Percentiles rank a stretch among this genome's conserved stretches.
Evolutionary conservation across 495 filamentous ascomycete genomes (phyloP).

Genomic region (Pseudoneurospora amorphoporcata): DNA sequence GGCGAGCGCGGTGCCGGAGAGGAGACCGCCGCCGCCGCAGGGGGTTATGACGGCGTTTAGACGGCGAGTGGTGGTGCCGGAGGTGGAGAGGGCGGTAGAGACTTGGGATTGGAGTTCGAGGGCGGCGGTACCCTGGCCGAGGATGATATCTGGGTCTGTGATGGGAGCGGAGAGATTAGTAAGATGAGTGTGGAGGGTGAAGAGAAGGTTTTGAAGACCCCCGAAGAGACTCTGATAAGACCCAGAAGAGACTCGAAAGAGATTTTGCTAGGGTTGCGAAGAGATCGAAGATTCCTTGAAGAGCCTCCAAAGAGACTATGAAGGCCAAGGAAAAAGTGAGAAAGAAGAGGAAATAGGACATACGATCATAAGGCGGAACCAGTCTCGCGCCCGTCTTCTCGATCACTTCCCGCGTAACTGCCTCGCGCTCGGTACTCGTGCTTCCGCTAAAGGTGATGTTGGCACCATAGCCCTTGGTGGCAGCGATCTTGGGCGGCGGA

Average conservation of each 20-base stretch:
- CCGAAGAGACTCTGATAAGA: neutral
- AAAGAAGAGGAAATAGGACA: neutral
- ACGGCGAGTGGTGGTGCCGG: slow-evolving; percentile 7
- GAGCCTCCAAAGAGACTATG: neutral
- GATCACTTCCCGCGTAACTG: slow-evolving; percentile 56
- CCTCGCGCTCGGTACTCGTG: slow-evolving; percentile 72
- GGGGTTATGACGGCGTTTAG: slow-evolving; percentile 80
- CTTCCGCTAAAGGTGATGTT: slow-evolving; percentile 73
- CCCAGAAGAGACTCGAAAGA: neutral
- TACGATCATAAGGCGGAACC: slow-evolving; percentile 75
- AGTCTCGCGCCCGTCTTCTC: slow-evolving; percentile 60
- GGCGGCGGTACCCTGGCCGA: slow-evolving; percentile 82
- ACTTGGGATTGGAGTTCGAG: slow-evolving; percentile 55
- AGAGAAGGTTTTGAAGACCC: neutral
- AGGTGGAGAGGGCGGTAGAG: neutral
- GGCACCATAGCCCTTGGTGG: slow-evolving; percentile 64
- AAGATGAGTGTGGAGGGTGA: neutral
- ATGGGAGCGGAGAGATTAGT: neutral
- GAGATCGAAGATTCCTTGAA: neutral
- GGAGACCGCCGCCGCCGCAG: slow-evolving; percentile 79
- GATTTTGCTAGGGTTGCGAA: neutral
- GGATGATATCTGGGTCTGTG: slow-evolving; percentile 67
- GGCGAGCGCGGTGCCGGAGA: slow-evolving; percentile 71
- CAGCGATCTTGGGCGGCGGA: slow-evolving; percentile 76
- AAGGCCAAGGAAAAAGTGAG: neutral